Evolutionary conservation across 805 yeast genomes (phyloP).

Genomic region (Ogataea henricii): DNA sequence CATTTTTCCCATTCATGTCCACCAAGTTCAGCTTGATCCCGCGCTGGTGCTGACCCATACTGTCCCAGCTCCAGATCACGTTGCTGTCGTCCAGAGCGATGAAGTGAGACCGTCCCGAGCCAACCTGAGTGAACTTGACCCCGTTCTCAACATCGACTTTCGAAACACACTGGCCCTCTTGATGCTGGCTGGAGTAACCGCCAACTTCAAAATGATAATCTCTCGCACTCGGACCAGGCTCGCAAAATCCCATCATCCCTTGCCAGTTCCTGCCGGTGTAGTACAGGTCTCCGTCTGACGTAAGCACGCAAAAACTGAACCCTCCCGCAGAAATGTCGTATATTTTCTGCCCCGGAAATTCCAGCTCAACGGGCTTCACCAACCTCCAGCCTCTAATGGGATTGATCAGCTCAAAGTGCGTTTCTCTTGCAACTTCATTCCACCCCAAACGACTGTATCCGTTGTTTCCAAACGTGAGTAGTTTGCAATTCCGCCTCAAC

Average conservation of each 20-base stretch:
- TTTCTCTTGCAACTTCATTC: constrained; percentile 8
- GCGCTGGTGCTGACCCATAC: constrained; percentile 32
- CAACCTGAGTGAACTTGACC: constrained; percentile 47
- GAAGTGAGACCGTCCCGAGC: constrained; percentile 67
- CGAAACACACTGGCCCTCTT: constrained; percentile 13
- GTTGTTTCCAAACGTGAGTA: constrained; percentile 55
- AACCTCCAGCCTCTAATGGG: constrained; percentile 14
- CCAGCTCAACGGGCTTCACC: constrained; percentile 17
- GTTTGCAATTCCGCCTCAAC: constrained; percentile 40
- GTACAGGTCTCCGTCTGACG: constrained; percentile 56
- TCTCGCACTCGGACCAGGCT: constrained; percentile 43
- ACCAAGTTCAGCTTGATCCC: constrained; percentile 50
- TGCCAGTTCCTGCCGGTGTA: constrained; percentile 49
- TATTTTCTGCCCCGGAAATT: constrained; percentile 38
- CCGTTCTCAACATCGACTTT: constrained; percentile 13
- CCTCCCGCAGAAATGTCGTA: constrained; percentile 65
- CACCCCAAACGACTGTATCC: constrained; percentile 49
- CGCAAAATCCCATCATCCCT: constrained; percentile 38
- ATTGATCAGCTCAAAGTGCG: constrained; percentile 22
- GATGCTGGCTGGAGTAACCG: neutral
- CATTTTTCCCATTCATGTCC: constrained; percentile 16
- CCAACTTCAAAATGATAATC: constrained; percentile 26
- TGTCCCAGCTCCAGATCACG: constrained; percentile 65
- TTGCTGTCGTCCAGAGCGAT: constrained; percentile 56
- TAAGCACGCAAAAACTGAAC: constrained; percentile 58